Conservation (phyloP, 495 filamentous ascomycete genomes). For the Wilcoxina mikolae region DNA sequence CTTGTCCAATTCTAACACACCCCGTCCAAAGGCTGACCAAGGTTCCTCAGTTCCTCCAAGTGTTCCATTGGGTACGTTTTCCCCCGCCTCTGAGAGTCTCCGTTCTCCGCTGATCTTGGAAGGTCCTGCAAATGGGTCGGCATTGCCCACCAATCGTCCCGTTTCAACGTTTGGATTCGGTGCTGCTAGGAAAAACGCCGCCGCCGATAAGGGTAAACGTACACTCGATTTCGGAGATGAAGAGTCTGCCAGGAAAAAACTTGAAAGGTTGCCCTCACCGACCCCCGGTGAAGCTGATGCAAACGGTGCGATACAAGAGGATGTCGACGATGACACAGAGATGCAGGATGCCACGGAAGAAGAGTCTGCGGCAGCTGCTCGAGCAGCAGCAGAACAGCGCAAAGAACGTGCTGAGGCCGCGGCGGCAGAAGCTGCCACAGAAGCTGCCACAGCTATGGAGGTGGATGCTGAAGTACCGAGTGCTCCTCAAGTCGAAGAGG, state of each 20-base stretch:
- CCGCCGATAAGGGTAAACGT: conserved; percentile 59
- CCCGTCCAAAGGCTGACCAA: conserved; percentile 40
- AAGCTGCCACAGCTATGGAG: conserved; percentile 30
- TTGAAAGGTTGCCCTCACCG: conserved; percentile 69
- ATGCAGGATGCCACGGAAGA: conserved; percentile 69
- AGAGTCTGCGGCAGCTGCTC: conserved; percentile 67
- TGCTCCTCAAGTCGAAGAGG: conserved; percentile 31
- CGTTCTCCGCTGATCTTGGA: not conserved
- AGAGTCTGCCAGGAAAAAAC: conserved; percentile 66
- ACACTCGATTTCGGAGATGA: conserved; percentile 79
- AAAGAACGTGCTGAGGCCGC: conserved; percentile 47
- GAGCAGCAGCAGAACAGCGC: conserved; percentile 61
- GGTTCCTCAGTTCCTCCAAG: conserved; percentile 36
- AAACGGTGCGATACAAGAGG: conserved; percentile 41
- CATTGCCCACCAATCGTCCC: conserved; percentile 44
- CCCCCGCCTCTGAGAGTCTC: conserved; percentile 17
- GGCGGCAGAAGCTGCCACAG: conserved; percentile 26
- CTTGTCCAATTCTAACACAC: conserved; percentile 32
- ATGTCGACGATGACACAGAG: conserved; percentile 64
- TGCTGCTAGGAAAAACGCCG: conserved; percentile 43
- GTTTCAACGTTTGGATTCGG: conserved; percentile 72
- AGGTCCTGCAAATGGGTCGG: conserved; percentile 32
- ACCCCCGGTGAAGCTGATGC: conserved; percentile 46
- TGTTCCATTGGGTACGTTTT: conserved; percentile 34
- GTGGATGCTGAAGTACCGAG: conserved; percentile 37